Conservation (phyloP, 495 filamentous ascomycete genomes). For the Aspergillus affinis region DNA sequence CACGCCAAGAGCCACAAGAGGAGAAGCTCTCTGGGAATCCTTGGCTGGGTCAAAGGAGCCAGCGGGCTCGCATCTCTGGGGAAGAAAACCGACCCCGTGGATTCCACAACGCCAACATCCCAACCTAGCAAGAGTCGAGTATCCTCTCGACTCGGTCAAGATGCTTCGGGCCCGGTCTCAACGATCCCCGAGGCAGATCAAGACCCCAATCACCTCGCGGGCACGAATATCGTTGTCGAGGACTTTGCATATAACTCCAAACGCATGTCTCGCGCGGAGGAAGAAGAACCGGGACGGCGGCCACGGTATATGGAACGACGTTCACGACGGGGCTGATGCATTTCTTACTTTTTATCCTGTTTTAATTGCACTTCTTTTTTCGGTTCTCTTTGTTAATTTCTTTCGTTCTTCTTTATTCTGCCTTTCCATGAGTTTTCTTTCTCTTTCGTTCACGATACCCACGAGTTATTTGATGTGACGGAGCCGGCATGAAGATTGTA, state of each 20-base stretch:
- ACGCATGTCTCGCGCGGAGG: conserved; percentile 17
- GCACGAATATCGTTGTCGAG: conserved; percentile 16
- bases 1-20: conserved; percentile 38
- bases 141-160: conserved; percentile 15
- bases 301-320: conserved; percentile 43
- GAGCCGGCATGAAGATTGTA: neutral
- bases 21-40: conserved; percentile 41
- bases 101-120: conserved; percentile 15
- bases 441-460: neutral
- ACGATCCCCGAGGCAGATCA: conserved; percentile 20
- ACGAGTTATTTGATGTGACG: neutral
- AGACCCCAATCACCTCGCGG: conserved; percentile 7
- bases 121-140: conserved; percentile 2
- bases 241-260: conserved; percentile 21
- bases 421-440: neutral
- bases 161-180: conserved; percentile 2
- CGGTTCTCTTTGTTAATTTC: neutral
- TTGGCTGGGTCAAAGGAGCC: conserved; percentile 47
- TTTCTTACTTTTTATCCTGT: neutral
- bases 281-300: conserved; percentile 27
- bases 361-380: neutral
- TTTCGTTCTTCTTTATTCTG: neutral
- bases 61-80: conserved; percentile 27
- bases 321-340: conserved; percentile 27
- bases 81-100: conserved; percentile 23